Conservation (phyloP, 225 moss, liverwort and hornwort genomes). For the Asterella californica region DNA sequence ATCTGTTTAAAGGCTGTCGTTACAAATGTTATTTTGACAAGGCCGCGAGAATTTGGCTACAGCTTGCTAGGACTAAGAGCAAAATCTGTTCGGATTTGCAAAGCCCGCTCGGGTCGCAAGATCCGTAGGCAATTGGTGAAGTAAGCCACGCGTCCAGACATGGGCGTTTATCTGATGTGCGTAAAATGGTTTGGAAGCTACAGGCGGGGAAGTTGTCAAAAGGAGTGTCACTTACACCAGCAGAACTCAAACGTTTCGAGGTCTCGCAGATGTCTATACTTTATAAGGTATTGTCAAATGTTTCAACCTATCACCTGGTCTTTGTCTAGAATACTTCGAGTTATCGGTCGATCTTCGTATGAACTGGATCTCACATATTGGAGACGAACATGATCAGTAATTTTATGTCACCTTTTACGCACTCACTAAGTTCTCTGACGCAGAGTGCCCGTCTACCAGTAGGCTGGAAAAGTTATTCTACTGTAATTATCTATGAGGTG, state of each 20-base stretch:
- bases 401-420: background rate
- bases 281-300: conserved; percentile 51
- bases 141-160: too few relatives aligned
- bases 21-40: background rate
- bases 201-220: background rate
- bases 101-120: too few relatives aligned
- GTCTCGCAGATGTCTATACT: conserved; percentile 46
- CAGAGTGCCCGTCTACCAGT: conserved; percentile 62
- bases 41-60: background rate
- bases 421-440: conserved; percentile 13
- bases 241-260: conserved; percentile 47
- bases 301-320: background rate
- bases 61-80: background rate
- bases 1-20: too few relatives aligned
- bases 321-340: background rate
- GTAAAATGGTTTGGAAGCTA: background rate
- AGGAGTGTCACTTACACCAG: background rate
- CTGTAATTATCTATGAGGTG: conserved; percentile 71
- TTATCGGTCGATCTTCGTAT: background rate
- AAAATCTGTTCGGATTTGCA: background rate
- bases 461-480: conserved; percentile 79
- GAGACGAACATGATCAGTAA: background rate
- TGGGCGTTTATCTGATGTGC: background rate
- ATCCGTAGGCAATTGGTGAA: too few relatives aligned
- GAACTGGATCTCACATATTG: background rate